Evolutionary conservation across 345 rosid species (phyloP).

Genomic region (Stellera chamaejasme): DNA sequence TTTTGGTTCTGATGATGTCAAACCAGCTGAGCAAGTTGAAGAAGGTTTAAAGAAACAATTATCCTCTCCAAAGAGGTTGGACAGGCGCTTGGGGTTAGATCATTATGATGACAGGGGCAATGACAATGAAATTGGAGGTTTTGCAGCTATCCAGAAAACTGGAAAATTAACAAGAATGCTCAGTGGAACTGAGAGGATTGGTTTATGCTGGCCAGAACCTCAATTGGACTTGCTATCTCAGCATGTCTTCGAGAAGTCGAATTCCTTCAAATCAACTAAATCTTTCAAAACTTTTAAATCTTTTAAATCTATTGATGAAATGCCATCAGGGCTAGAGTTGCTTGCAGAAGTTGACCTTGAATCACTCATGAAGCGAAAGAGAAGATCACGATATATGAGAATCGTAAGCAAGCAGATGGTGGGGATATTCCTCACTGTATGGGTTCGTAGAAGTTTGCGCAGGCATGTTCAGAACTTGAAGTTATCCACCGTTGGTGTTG

Average conservation of each 20-base stretch:
- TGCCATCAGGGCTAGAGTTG: conserved; percentile 30
- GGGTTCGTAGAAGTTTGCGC: conserved; percentile 79
- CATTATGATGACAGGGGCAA: conserved; percentile 8
- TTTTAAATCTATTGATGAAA: conserved; percentile 39
- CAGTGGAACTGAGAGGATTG: conserved; percentile 16
- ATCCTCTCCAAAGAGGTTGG: conserved; percentile 52
- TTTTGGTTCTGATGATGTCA: conserved; percentile 11
- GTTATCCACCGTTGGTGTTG: conserved; percentile 87
- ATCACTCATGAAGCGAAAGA: conserved; percentile 52
- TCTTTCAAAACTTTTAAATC: conserved; percentile 47
- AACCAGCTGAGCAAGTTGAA: conserved; percentile 26
- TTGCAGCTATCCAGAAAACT: conserved; percentile 31
- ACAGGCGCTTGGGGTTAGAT: conserved; percentile 46
- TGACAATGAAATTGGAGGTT: background rate
- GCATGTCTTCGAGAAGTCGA: conserved; percentile 49
- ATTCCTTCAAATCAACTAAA: conserved; percentile 47
- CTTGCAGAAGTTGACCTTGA: conserved; percentile 56
- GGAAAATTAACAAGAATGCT: conserved; percentile 3
- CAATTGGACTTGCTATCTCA: conserved; percentile 57
- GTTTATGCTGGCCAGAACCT: conserved; percentile 24
- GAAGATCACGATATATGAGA: conserved; percentile 49
- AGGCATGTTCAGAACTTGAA: conserved; percentile 62
- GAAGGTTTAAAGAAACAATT: conserved; percentile 42
- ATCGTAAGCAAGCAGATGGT: conserved; percentile 90
- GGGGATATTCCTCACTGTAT: conserved; percentile 68